Evolutionary conservation across 768 basidiomycete species (phyloP).

Genomic region (Termitomyces sp.): DNA sequence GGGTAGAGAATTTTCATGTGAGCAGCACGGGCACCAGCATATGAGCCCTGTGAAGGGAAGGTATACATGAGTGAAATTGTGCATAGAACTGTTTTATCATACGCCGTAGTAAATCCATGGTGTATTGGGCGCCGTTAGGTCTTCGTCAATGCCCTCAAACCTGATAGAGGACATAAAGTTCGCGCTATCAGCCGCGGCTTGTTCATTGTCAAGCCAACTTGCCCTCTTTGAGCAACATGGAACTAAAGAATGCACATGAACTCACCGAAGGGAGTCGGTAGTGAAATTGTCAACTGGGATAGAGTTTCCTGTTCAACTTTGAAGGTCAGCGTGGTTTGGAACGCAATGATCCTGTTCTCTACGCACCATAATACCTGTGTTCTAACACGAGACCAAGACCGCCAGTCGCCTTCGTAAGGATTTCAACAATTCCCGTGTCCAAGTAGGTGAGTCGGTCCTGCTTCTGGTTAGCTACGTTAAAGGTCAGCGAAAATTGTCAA

Average conservation of each 20-base stretch:
- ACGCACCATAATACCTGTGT: conserved; percentile 82
- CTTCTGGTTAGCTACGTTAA: neutral
- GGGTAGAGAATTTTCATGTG: conserved; percentile 89
- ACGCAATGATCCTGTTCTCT: neutral
- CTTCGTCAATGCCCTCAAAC: conserved; percentile 66
- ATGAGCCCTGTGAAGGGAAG: conserved; percentile 60
- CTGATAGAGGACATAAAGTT: conserved; percentile 84
- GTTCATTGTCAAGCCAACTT: conserved; percentile 88
- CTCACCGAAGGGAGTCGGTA: conserved; percentile 76
- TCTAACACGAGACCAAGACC: conserved; percentile 91
- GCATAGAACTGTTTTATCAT: conserved; percentile 20
- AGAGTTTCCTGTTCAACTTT: conserved; percentile 51
- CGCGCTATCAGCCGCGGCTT: conserved; percentile 88
- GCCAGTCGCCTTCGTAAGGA: conserved; percentile 78
- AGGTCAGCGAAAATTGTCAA: neutral
- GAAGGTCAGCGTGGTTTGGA: conserved; percentile 13
- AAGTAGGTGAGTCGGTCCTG: conserved; percentile 55
- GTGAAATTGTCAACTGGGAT: conserved; percentile 74
- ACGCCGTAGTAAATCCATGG: conserved; percentile 97
- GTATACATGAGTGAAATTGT: conserved; percentile 1
- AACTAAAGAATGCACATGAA: conserved; percentile 6
- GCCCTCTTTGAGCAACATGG: neutral
- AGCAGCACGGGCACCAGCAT: conserved; percentile 90
- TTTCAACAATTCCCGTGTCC: conserved; percentile 83
- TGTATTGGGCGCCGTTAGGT: conserved; percentile 66